A percentile compares a stretch with the other conserved stretches of the same genome.
phyloP scores from a whole-genome alignment of 2,329 filamentous ascomycete genomes.

The Penicillium sp. region DNA sequence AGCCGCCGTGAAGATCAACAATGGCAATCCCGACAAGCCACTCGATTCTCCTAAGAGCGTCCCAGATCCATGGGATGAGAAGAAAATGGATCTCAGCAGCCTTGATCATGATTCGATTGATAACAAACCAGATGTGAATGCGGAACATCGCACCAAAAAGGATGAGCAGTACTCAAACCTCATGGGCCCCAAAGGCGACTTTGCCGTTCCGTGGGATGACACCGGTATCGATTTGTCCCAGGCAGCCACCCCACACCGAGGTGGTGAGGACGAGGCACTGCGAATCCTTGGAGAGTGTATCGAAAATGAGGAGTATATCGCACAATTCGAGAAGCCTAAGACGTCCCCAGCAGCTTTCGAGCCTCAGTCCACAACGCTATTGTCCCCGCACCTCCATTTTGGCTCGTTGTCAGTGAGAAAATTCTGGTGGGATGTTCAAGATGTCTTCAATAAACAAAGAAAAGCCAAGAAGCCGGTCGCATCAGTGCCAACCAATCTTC shows the following conservation, averaged over 20 bases:
- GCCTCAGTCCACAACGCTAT: slow-evolving; percentile 70
- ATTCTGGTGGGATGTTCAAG: slow-evolving; percentile 72
- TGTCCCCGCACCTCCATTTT: slow-evolving; percentile 75
- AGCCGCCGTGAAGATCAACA: slow-evolving; percentile 59
- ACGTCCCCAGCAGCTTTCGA: slow-evolving; percentile 73
- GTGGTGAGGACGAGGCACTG: slow-evolving; percentile 69
- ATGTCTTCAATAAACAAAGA: slow-evolving; percentile 60
- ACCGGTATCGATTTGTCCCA: slow-evolving; percentile 59
- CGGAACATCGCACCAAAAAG: slow-evolving; percentile 51
- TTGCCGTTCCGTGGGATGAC: slow-evolving; percentile 70
- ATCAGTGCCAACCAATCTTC: slow-evolving; percentile 66
- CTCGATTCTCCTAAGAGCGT: slow-evolving; percentile 60
- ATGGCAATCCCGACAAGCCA: slow-evolving; percentile 61
- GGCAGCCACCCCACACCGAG: slow-evolving; percentile 67
- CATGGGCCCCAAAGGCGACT: slow-evolving; percentile 68
- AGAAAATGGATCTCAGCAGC: slow-evolving; percentile 57
- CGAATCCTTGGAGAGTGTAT: slow-evolving; percentile 60
- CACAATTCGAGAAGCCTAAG: slow-evolving; percentile 74
- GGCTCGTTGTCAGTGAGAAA: slow-evolving; percentile 69
- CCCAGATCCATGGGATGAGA: slow-evolving; percentile 58
- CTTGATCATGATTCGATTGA: slow-evolving; percentile 60
- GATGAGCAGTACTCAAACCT: slow-evolving; percentile 63
- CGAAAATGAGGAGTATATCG: slow-evolving; percentile 65
- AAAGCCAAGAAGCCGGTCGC: slow-evolving; percentile 56
- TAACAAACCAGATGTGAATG: slow-evolving; percentile 61